Evolutionary conservation across 1,284 basidiomycete genomes (phyloP).

Genomic region (Apiotrichum montevideense): DNA sequence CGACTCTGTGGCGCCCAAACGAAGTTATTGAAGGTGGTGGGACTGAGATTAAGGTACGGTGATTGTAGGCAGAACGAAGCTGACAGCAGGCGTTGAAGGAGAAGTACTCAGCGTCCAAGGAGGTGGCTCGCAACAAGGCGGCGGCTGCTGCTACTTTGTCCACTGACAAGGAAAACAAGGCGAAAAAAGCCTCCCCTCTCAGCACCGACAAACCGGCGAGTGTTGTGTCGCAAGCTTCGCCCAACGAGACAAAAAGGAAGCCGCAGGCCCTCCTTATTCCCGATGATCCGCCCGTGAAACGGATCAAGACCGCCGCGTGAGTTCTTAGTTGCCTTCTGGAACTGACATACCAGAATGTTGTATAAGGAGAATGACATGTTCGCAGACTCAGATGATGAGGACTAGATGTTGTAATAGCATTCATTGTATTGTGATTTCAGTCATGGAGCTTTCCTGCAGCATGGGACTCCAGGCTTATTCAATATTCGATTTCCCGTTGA

Average conservation of each 20-base stretch:
- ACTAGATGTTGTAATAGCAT: background rate
- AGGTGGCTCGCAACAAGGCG: conserved; percentile 1
- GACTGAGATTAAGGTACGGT: conserved; percentile 21
- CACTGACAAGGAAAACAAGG: background rate
- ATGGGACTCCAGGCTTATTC: no score
- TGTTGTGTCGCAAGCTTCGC: no score
- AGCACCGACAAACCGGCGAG: no score
- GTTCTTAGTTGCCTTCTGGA: background rate
- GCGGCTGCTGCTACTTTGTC: background rate
- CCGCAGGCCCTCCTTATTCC: background rate
- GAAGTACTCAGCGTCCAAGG: conserved; percentile 10
- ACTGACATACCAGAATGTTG: conserved; percentile 10
- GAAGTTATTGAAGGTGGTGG: conserved; percentile 25
- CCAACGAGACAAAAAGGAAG: background rate
- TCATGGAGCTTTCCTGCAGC: no score
- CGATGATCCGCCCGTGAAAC: conserved; percentile 5
- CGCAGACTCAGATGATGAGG: conserved; percentile 16
- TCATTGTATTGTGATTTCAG: no score
- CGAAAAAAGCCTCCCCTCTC: background rate
- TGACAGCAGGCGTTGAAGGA: conserved; percentile 17
- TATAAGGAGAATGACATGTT: conserved; percentile 28
- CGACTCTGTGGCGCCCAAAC: conserved; percentile 28
- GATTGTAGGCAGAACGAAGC: background rate
- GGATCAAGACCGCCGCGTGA: conserved; percentile 17
- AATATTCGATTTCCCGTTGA: no score